Conservation (phyloP, 176 grass and related monocot genomes). For the Juncus effusus region DNA sequence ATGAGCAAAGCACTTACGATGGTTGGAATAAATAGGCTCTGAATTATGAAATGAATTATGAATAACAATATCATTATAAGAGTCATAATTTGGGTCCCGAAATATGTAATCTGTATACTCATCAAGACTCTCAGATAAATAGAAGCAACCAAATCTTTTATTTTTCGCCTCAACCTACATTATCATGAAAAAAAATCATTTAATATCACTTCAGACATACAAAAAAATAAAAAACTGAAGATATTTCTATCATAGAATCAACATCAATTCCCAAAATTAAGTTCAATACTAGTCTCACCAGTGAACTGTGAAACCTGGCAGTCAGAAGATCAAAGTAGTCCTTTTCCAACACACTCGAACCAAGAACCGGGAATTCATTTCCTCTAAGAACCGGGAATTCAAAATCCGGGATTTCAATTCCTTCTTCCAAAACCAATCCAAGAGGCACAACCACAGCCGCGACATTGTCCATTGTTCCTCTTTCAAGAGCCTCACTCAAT, state of each 20-base stretch:
- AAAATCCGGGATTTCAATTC: constrained; percentile 28
- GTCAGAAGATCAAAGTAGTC: constrained; percentile 23
- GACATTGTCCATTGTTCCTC: constrained; percentile 86
- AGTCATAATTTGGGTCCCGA: constrained; percentile 42
- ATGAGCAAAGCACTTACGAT: constrained; percentile 46
- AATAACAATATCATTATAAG: constrained; percentile 43
- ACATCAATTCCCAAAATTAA: too few species aligned
- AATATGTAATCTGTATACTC: constrained; percentile 84
- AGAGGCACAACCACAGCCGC: constrained; percentile 86
- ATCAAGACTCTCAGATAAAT: constrained; percentile 94
- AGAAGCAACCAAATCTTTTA: constrained; percentile 81
- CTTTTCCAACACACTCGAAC: constrained; percentile 25
- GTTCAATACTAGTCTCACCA: background rate
- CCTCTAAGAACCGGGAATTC: constrained; percentile 25
- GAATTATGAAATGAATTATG: constrained; percentile 43
- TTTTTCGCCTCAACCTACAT: constrained; percentile 69
- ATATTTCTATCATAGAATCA: too few species aligned
- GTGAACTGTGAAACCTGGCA: constrained; percentile 24
- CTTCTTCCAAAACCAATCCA: constrained; percentile 41
- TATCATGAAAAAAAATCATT: background rate
- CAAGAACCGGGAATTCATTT: constrained; percentile 7
- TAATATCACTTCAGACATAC: background rate
- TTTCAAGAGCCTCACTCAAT: constrained; percentile 65
- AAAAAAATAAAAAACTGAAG: too few species aligned
- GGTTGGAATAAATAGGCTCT: constrained; percentile 44